Base-by-base conservation (phyloP, 1,284 basidiomycete species). In the Cutaneotrichosporon sp. region DNA sequence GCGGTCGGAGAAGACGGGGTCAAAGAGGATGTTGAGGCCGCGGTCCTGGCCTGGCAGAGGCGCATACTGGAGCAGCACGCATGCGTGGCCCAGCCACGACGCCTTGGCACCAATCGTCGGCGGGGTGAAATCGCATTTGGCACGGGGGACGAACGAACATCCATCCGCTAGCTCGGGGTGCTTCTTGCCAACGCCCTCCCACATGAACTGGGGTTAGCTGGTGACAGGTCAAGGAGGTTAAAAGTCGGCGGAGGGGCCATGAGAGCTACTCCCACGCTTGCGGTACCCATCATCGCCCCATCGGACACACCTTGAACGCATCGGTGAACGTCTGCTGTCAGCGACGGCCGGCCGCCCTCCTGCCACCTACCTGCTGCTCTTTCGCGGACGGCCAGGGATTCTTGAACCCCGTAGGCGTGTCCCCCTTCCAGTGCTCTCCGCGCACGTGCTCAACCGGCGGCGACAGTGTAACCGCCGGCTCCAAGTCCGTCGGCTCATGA, bases 31-130 rank as follows among this genome's bases (percentile, higher is more conserved):
- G 17, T 83, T 76, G 4, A 82, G 72, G 1, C 86, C 52, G 22
- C 49, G 49, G 44, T 46, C 32, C 85, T 33, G 84, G 74, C 12
- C 64, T 52, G 24, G 75, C 72, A 38, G 65, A 0, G 50, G 34
- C 16, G 46, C 53, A 33, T 86, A 74, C 70, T 87, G 84, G 34
- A 87, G 76, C 3, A 87, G 71, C 68, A 84, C 86, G 58, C 82
- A 84, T 0, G 86, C 86, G 67, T 88, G 86, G 0, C 77, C 84
- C 3, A 86, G 75, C 84, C 84, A 88, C 0, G 85, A 87, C 8
- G 82, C 78, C 63, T 85, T 86, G 53, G 86, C 49, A 6, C 31
- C 35, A 76, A 49, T 60, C 14, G 24, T 46, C 11, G 52, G 46
- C 3, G 52, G 41, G 2, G 59, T 53, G 1, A 61, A 48, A 35